Conservation (phyloP, 2,329 filamentous ascomycete species). For the Ophiostoma ips region DNA sequence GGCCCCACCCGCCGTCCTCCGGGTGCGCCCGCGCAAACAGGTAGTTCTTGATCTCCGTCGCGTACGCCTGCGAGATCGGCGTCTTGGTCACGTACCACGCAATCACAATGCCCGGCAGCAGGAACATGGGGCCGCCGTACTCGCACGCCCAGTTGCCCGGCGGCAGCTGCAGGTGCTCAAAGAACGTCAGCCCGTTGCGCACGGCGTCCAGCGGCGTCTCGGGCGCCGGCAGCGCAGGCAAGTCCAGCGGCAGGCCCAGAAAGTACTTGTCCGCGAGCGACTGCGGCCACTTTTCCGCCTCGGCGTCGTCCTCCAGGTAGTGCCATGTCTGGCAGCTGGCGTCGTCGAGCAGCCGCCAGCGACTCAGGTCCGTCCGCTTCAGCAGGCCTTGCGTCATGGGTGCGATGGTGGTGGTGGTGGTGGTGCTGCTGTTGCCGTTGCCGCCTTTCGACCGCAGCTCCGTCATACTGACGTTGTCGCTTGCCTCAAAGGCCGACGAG, state of each 20-base stretch:
- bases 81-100: conserved; percentile 83
- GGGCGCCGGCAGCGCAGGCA: conserved; percentile 57
- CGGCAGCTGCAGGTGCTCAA: conserved; percentile 74
- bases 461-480: conserved; percentile 2
- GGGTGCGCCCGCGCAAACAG: conserved; percentile 73
- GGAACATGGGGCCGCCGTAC: conserved; percentile 95
- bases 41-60: conserved; percentile 85
- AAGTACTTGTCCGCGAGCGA: conserved; percentile 80
- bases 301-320: conserved; percentile 64
- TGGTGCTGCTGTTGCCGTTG: conserved; percentile 2
- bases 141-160: conserved; percentile 94
- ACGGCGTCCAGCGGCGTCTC: conserved; percentile 64
- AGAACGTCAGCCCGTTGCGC: conserved; percentile 74
- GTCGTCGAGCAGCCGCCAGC: conserved; percentile 78
- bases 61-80: conserved; percentile 64
- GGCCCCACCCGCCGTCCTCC: conserved; percentile 88
- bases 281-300: conserved; percentile 68
- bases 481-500: conserved; percentile 19
- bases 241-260: conserved; percentile 61
- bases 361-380: conserved; percentile 57
- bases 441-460: background rate
- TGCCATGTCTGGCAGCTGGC: conserved; percentile 86
- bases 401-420: background rate
- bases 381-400: conserved; percentile 8
- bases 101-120: conserved; percentile 73